phyloP scores from a whole-genome alignment of 164 flowering plant species.

The Berberis thunbergii region DNA sequence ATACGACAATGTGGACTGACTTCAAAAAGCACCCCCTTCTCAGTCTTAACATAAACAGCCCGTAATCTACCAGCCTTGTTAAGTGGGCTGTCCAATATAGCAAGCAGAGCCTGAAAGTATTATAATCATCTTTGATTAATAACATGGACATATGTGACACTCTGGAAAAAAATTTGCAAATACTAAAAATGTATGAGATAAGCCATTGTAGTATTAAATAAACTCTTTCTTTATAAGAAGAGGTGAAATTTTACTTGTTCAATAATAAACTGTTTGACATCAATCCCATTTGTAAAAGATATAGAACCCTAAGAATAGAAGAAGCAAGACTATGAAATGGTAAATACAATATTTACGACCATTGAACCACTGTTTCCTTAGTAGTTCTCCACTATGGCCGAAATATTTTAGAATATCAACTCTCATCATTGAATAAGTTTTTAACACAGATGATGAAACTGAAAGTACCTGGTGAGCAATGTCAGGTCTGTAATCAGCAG shows the following conservation, averaged over 20 bases:
- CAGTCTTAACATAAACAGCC: conserved; percentile 82
- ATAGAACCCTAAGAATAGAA: neutral
- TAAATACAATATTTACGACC: neutral
- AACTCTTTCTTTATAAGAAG: too few relatives aligned
- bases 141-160: too few relatives aligned
- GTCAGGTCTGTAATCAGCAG: conserved; percentile 83
- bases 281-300: neutral
- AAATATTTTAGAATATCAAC: neutral
- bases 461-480: conserved; percentile 72
- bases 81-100: conserved; percentile 79
- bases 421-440: neutral
- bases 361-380: too few relatives aligned
- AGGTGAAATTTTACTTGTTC: too few relatives aligned
- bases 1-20: conserved; percentile 81
- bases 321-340: neutral
- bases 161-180: too few relatives aligned
- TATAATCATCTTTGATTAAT: neutral
- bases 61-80: conserved; percentile 74
- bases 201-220: too few relatives aligned
- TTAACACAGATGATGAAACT: neutral
- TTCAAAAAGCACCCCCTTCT: conserved; percentile 80
- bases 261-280: too few relatives aligned
- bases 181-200: too few relatives aligned
- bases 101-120: conserved; percentile 53
- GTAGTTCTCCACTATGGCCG: neutral